Base-by-base conservation (phyloP, 768 basidiomycete species). In the Lyophyllum atratum region DNA sequence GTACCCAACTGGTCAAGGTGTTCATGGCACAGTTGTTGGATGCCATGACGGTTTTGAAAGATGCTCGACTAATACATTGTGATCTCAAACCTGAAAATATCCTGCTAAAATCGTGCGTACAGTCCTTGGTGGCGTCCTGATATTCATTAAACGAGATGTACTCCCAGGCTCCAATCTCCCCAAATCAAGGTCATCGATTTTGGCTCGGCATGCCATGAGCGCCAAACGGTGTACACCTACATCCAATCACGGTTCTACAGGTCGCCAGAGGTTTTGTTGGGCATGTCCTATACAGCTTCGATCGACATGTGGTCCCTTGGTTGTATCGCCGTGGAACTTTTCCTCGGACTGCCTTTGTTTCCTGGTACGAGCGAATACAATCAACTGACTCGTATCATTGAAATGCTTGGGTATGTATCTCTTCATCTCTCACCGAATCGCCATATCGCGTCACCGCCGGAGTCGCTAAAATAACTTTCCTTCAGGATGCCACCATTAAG, bases 291-390 rank as follows among this genome's bases (percentile, higher is more conserved):
- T 72, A 95, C 90, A 22, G 87, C 94, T 11, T 80, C 93, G 11
- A 98, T 99, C 74, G 97, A 99, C 72, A 98, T 99, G 95, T 99
- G 97, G 97, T 95, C 93, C 17, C 75, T 99, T 57, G 97, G 97
- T 3, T 98, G 97, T 68, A 99, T 99, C 59, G 97, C 95, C 5
- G 96, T 98, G 26, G 97, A 99, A 70, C 85, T 98, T 37, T 99
- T 98, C 81, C 79, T 98, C 45, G 97, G 97, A 7, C 71, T 99
- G 51, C 97, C 97, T 8, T 78, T 98, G 15, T 99, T 99, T 75
- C 97, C 97, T 2, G 97, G 97, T 22, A 98, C 97, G 33, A 97
- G 95, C 78, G 97, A 99, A 74, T 99, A 97, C 74, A 99, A 99
- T 74, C 97, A 99, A 70, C 82, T 98, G 53, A 95, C 93, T 21